Evolutionary conservation across 495 filamentous ascomycete genomes (phyloP).

Genomic region (Aspergillus affinis): DNA sequence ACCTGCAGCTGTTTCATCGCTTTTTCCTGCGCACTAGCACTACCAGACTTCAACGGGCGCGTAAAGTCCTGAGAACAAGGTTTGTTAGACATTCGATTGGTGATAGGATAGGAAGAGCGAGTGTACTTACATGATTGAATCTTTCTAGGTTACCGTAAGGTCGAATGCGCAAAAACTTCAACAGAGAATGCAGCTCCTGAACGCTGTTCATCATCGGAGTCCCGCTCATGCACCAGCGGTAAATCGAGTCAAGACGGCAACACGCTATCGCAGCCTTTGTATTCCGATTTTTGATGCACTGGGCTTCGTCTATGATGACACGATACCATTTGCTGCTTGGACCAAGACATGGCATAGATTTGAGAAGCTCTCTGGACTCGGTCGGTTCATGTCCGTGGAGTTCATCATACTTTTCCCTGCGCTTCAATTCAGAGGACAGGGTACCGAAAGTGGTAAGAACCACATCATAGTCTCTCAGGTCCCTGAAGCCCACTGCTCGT

Average conservation of each 20-base stretch:
- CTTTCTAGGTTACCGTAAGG: slow-evolving; percentile 69
- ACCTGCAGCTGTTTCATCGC: slow-evolving; percentile 74
- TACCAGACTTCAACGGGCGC: slow-evolving; percentile 48
- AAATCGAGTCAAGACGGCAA: slow-evolving; percentile 57
- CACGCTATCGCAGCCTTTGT: slow-evolving; percentile 67
- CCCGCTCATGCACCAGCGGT: slow-evolving; percentile 85
- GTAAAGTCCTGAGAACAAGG: slow-evolving; percentile 43
- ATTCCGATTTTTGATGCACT: slow-evolving; percentile 85
- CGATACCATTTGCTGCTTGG: slow-evolving; percentile 71
- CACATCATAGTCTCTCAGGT: slow-evolving; percentile 71
- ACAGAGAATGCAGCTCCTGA: slow-evolving; percentile 76
- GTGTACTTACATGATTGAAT: slow-evolving; percentile 56
- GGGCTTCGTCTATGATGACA: slow-evolving; percentile 89
- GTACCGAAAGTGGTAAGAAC: slow-evolving; percentile 91
- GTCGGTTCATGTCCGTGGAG: slow-evolving; percentile 24
- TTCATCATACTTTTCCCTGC: slow-evolving; percentile 45
- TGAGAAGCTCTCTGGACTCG: slow-evolving; percentile 22
- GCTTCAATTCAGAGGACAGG: slow-evolving; percentile 66
- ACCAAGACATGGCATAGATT: slow-evolving; percentile 60
- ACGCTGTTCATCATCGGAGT: slow-evolving; percentile 95
- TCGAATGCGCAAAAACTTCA: slow-evolving; percentile 76
- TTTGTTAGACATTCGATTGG: slow-evolving; percentile 1
- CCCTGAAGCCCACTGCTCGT: slow-evolving; percentile 54
- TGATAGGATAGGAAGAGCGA: not conserved
- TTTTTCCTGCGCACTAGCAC: slow-evolving; percentile 31